Evolutionary conservation across 1,139 yeast genomes (phyloP), one percentile per base, ranked within the genome.

Genomic region (Yamadazyma triangularis): DNA sequence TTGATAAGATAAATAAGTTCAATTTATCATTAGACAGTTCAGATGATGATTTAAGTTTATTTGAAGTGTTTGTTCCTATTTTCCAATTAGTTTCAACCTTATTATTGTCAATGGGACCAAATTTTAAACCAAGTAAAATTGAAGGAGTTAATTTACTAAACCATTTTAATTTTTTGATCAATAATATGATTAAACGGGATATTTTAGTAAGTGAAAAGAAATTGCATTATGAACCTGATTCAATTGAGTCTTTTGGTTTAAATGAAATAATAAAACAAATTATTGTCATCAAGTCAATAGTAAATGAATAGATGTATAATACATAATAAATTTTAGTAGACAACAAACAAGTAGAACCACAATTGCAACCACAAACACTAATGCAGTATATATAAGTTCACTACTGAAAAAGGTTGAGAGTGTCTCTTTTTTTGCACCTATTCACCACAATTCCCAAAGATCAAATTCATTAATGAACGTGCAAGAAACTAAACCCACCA

Each of bases 51-150:
- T 47, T 53, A 30, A 35, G 36, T 14, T 65, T 75, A 34, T 79
- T 77, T 49, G 95, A 85, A 39, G 60, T 86, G 13, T 64, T 85
- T 27, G 70, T 80, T n/a, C 94, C 95, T 0, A 65, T 82, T 3
- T 83, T 87, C 57, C 95, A 86, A 45, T 61, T 87, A 31, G 65
- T 86, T 2, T 58, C 79, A 9, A 79, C 94, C 0, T 64, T 85
- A 5, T 60, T 83, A 8, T 60, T 87, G 15, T 75, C 95, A 2
- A 75, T 85, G 70, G 95, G 96, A 0, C 80, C 91, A 3, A 79
- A 80, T 31, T 86, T 87, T 51, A 72, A 69, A 37, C 71, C 76
- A 1, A 79, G 82, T n/a, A 65, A 78, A 13, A 52, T 58, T 4
- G 79, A 75, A 44, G 79, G 79, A 0, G 65, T 62, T 35, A 64